Base-by-base conservation (phyloP, 768 basidiomycete genomes). In the Russula ochroleuca region DNA sequence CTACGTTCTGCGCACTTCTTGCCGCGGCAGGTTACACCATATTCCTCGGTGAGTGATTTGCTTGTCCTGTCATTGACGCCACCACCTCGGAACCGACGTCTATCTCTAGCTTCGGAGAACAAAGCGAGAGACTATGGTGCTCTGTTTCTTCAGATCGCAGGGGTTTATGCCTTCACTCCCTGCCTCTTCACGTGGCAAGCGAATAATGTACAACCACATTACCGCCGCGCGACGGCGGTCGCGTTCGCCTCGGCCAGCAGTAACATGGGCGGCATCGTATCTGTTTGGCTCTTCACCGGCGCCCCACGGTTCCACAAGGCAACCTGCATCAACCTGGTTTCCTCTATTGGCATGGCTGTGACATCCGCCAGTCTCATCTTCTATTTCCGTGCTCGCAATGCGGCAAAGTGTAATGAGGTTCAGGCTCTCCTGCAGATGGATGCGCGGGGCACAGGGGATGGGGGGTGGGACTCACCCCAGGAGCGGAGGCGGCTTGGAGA, bases 131-230 rank as follows among this genome's bases (percentile, higher is more conserved):
- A 70, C 25, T 74, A 74, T 51, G 72, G 65, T 25, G 70, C 72
- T 28, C 68, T 74, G n/a, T 72, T 70, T 62, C 62, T 73, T 23
- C 72, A 73, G 59, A 70, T 74, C 56, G 69, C 69, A 40, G 73
- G 73, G 19, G 62, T 59, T 15, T 74, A 73, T 43, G 68, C 65
- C 33, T 53, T 69, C 28, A 66, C 72, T 17, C 70, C 72, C n/a
- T 49, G 69, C 35, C 62, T 68, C 37, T 63, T 67, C 21, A 69
- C 72, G 13, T 74, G 71, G 72, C 67, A 65, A 60, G 60, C 73
- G 37, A 74, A 74, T 57, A 74, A 74, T 61, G 62, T 73, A 15
- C 71, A 73, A 28, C 73, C 73, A 6, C 72, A 67, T 67, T 73
- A 72, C 66, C 69, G 71, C 37, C 68, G 73, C 23, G 69, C 69